A percentile compares a stretch with the other conserved stretches of the same genome.
phyloP scores from a whole-genome alignment of 2,329 filamentous ascomycete genomes.

The Pseudogymnoascus sp. region DNA sequence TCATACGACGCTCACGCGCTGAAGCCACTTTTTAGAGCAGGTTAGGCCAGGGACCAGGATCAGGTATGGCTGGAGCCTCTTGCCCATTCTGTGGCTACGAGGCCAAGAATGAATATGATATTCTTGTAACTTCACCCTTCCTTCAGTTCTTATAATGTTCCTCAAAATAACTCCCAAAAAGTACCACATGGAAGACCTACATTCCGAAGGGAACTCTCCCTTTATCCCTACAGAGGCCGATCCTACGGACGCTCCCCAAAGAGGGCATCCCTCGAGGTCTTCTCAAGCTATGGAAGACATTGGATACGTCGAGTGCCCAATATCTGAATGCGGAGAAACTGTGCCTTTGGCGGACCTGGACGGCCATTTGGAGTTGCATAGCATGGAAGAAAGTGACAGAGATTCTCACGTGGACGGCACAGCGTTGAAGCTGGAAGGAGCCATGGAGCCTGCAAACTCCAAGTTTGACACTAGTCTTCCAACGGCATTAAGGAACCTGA shows the following conservation, averaged over 20 bases:
- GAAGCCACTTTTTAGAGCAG: background rate
- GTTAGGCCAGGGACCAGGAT: background rate
- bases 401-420: conserved; percentile 12
- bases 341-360: conserved; percentile 45
- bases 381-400: conserved; percentile 17
- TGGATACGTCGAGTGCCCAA: conserved; percentile 45
- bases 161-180: conserved; percentile 9
- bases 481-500: conserved; percentile 21
- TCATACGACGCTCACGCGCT: background rate
- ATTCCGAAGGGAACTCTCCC: conserved; percentile 28
- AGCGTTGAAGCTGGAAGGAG: conserved; percentile 5
- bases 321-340: conserved; percentile 53
- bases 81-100: conserved; percentile 37
- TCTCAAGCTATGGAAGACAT: conserved; percentile 26
- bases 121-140: conserved; percentile 29
- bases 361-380: conserved; percentile 52
- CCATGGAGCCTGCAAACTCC: background rate
- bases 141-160: background rate
- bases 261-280: conserved; percentile 11
- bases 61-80: background rate
- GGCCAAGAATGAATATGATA: conserved; percentile 30
- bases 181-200: conserved; percentile 28
- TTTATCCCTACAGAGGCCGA: conserved; percentile 25
- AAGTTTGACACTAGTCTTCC: conserved; percentile 23
- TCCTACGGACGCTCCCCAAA: conserved; percentile 19